Conservation (phyloP, 495 filamentous ascomycete species). For the Cairneyella variabilis region DNA sequence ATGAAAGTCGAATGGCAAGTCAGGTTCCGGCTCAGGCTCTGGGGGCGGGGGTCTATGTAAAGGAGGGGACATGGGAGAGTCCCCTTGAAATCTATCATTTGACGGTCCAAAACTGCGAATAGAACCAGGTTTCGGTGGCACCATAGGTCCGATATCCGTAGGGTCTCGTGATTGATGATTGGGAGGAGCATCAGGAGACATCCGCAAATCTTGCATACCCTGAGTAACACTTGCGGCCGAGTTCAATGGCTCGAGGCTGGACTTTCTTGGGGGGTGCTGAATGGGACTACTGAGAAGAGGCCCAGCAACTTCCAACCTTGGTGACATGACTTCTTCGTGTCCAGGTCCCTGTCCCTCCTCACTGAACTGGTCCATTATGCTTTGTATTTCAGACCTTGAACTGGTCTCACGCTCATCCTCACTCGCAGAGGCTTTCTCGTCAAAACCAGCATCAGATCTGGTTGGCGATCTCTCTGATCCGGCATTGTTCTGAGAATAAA, state of each 20-base stretch:
- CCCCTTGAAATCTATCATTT: conserved; percentile 32
- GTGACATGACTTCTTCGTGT: conserved; percentile 77
- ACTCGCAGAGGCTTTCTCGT: conserved; percentile 45
- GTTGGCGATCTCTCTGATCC: conserved; percentile 50
- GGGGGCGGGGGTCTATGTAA: conserved; percentile 69
- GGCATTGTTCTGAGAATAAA: conserved; percentile 32
- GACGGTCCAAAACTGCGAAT: conserved; percentile 29
- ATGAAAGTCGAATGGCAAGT: conserved; percentile 96
- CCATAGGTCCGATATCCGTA: conserved; percentile 45
- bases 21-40: conserved; percentile 82
- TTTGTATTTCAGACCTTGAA: conserved; percentile 86
- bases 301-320: conserved; percentile 67
- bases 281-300: conserved; percentile 59
- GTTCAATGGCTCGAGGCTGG: conserved; percentile 73
- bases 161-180: conserved; percentile 27
- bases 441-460: conserved; percentile 52
- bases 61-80: conserved; percentile 49
- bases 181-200: conserved; percentile 35
- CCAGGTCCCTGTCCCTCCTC: conserved; percentile 61
- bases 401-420: conserved; percentile 59
- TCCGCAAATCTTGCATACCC: conserved; percentile 39
- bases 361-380: conserved; percentile 86
- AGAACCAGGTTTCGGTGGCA: conserved; percentile 47
- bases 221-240: conserved; percentile 41
- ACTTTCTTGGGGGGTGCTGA: conserved; percentile 76